phyloP scores from a whole-genome alignment of 495 filamentous ascomycete genomes.

The Lepidopterella palustris region DNA sequence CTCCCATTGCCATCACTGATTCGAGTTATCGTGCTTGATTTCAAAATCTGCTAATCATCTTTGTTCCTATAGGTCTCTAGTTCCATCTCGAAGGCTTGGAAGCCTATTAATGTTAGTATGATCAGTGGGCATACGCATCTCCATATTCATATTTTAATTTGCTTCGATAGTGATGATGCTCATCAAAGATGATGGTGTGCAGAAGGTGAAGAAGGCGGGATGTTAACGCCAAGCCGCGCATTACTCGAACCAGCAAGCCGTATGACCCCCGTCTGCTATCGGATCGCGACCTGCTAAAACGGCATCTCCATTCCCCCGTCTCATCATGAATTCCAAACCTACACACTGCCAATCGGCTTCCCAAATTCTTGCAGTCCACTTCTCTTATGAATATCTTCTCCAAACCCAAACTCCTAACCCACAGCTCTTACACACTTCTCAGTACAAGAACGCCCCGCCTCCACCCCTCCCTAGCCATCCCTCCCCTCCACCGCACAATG shows the following conservation, averaged over 20 bases:
- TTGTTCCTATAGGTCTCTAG: too few relatives aligned
- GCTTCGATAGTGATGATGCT: too few relatives aligned
- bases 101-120: too few relatives aligned
- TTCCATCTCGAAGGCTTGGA: too few relatives aligned
- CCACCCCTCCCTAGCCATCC: neutral
- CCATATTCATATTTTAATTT: too few relatives aligned
- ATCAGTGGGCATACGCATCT: too few relatives aligned
- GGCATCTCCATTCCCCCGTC: neutral
- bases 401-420: neutral
- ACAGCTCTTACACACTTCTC: neutral
- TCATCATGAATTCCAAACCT: neutral
- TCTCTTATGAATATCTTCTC: neutral
- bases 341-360: neutral
- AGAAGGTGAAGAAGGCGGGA: too few relatives aligned
- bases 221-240: neutral
- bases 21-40: too few relatives aligned
- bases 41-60: too few relatives aligned
- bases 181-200: too few relatives aligned
- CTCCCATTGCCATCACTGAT: too few relatives aligned
- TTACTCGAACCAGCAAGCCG: neutral
- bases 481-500: conserved; percentile 46
- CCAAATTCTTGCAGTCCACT: neutral
- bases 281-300: neutral
- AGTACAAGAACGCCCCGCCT: neutral
- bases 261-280: neutral